phyloP scores from a whole-genome alignment of 495 filamentous ascomycete species.

The Pyrenula massariospora region DNA sequence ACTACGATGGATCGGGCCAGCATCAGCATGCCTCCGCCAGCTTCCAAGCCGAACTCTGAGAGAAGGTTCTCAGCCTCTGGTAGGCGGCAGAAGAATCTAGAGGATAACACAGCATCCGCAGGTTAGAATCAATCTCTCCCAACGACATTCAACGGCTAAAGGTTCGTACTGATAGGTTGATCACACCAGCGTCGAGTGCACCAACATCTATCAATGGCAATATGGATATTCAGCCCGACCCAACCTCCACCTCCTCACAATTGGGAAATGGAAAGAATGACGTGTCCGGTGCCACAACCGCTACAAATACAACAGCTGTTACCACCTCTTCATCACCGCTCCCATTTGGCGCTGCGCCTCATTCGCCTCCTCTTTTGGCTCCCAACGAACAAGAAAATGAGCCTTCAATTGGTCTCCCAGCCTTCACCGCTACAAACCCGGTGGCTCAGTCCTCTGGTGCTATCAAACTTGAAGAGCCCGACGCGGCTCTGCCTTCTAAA shows the following conservation, averaged over 20 bases:
- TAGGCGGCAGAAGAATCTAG: not conserved
- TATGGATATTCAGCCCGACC: not conserved
- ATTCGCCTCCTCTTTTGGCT: constrained; percentile 7
- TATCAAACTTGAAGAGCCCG: not conserved
- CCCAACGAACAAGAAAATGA: not conserved
- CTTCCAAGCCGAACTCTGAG: constrained; percentile 12
- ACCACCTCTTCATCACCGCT: constrained; percentile 3
- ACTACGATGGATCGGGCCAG: constrained; percentile 40
- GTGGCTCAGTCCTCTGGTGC: not conserved
- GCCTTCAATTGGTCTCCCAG: not conserved
- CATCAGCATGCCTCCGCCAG: constrained; percentile 48
- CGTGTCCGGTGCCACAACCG: constrained; percentile 8
- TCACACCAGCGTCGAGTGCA: not conserved
- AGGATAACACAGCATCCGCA: not conserved
- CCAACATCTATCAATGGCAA: not conserved
- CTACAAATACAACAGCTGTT: constrained; percentile 10
- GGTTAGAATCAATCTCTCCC: not conserved
- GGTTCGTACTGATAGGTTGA: not conserved
- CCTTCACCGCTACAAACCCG: not conserved
- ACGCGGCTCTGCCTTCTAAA: constrained; percentile 2
- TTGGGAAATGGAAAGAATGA: not conserved
- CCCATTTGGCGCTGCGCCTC: constrained; percentile 2
- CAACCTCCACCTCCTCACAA: not conserved
- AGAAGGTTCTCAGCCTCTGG: not conserved
- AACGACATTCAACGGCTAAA: not conserved